Percentiles rank a stretch among this genome's conserved stretches.
Conservation (phyloP, 176 grass and related monocot species). For the Oropetium thomaeum region DNA sequence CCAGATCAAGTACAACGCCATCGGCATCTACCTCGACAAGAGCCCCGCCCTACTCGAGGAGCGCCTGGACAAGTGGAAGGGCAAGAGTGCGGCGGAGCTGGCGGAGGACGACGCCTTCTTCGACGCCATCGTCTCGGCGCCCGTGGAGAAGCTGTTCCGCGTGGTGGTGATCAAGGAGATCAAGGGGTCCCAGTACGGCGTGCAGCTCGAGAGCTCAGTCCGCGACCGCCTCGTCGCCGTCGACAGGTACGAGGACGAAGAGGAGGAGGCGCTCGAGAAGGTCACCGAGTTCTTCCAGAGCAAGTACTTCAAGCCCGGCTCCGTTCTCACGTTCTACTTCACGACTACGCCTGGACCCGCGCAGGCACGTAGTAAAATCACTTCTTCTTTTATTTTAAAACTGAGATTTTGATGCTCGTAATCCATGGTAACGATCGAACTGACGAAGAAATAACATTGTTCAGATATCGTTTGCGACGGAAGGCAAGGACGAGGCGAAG, state of each 20-base stretch:
- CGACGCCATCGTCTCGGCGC: slow-evolving; percentile 51
- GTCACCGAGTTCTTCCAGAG: slow-evolving; percentile 64
- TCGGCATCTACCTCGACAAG: slow-evolving; percentile 72
- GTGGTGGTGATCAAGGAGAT: slow-evolving; percentile 93
- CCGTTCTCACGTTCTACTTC: slow-evolving; percentile 68
- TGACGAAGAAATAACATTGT: background rate
- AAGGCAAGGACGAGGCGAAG: slow-evolving; percentile 63
- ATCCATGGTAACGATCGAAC: background rate
- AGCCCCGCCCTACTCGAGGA: background rate
- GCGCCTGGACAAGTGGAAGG: slow-evolving; percentile 52
- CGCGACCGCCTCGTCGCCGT: slow-evolving; percentile 57
- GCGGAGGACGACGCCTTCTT: slow-evolving; percentile 58
- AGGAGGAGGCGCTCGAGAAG: slow-evolving; percentile 76
- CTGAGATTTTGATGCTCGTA: too few species aligned
- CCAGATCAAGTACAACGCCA: slow-evolving; percentile 87
- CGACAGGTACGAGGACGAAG: slow-evolving; percentile 69
- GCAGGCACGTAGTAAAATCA: slow-evolving; percentile 30
- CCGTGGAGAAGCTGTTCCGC: slow-evolving; percentile 65
- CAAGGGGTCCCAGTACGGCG: slow-evolving; percentile 84
- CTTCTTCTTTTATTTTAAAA: too few species aligned
- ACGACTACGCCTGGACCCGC: background rate
- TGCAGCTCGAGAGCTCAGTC: slow-evolving; percentile 82
- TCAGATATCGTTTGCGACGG: slow-evolving; percentile 63
- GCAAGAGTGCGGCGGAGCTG: slow-evolving; percentile 43
- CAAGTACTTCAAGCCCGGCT: slow-evolving; percentile 67